Conservation (phyloP, 106 monocot genomes). For the Acorus gramineus region DNA sequence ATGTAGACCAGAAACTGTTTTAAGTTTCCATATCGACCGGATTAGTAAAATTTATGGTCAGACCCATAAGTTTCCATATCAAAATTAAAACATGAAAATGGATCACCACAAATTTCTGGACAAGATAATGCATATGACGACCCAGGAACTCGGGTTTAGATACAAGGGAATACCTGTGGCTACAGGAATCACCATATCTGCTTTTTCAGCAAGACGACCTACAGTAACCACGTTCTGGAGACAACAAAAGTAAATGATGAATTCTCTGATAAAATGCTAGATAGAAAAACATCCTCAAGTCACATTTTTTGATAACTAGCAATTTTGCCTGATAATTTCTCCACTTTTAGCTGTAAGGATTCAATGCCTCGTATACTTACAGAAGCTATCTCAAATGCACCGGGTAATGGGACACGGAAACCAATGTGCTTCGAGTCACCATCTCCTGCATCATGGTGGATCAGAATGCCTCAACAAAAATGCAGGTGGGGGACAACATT, state of each 20-base stretch:
- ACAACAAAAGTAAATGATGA: not conserved
- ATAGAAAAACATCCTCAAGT: too few species aligned
- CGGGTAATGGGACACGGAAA: conserved; percentile 31
- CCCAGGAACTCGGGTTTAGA: not conserved
- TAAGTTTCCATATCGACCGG: not conserved
- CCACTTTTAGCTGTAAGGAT: too few species aligned
- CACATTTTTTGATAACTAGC: too few species aligned
- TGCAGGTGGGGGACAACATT: too few species aligned
- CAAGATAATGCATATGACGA: not conserved
- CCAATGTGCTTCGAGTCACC: conserved; percentile 57
- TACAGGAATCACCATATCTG: conserved; percentile 48
- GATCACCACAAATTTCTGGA: too few species aligned
- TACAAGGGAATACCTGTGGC: conserved; percentile 43
- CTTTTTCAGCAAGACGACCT: conserved; percentile 51
- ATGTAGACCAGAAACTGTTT: conserved; percentile 51
- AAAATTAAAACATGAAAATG: too few species aligned
- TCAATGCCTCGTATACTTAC: conserved; percentile 14
- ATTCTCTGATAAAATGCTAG: too few species aligned
- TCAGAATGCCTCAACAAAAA: too few species aligned
- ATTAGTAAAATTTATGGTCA: too few species aligned
- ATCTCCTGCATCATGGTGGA: conserved; percentile 27
- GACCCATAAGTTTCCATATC: too few species aligned
- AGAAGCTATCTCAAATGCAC: conserved; percentile 51
- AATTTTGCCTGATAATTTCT: too few species aligned
- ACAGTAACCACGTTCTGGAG: conserved; percentile 44